A percentile compares a stretch with the other conserved stretches of the same genome.
Conservation (phyloP, 208 protist genomes). For the Borovskyia barvae region DNA sequence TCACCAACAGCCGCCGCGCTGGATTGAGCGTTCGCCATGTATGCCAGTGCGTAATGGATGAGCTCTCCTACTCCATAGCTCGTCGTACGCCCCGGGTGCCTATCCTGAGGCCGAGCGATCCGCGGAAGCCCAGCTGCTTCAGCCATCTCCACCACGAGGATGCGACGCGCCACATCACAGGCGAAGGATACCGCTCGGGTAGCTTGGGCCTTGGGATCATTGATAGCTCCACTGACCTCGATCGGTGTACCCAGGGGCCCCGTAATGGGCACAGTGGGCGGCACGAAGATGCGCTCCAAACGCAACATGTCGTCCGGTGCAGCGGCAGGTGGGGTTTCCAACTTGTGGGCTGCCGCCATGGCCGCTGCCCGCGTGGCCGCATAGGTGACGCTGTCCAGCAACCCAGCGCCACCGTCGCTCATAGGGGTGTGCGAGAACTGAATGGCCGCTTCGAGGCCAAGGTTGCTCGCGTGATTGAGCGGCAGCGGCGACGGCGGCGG, state of each 20-base stretch:
- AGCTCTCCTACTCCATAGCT: constrained; percentile 77
- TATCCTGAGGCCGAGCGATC: constrained; percentile 29
- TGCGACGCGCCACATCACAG: constrained; percentile 33
- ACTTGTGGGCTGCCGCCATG: background rate
- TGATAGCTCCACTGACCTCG: background rate
- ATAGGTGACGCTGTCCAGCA: constrained; percentile 70
- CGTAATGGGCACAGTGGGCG: constrained; percentile 22
- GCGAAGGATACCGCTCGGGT: constrained; percentile 42
- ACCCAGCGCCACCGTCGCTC: constrained; percentile 76
- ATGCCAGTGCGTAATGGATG: constrained; percentile 48
- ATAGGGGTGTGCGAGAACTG: constrained; percentile 62
- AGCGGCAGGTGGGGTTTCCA: background rate
- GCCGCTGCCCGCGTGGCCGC: background rate
- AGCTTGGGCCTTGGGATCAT: background rate
- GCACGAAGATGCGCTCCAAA: constrained; percentile 25
- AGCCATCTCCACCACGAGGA: constrained; percentile 80
- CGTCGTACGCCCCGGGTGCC: constrained; percentile 56
- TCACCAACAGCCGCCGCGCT: background rate
- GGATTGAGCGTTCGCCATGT: constrained; percentile 16
- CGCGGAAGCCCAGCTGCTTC: constrained; percentile 63
- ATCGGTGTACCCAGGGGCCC: constrained; percentile 52
- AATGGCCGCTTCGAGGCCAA: background rate
- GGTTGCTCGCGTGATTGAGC: background rate
- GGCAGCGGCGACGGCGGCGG: no score
- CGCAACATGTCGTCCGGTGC: background rate